phyloP scores from a whole-genome alignment of 768 basidiomycete genomes.

The Kwoniella europaea region DNA sequence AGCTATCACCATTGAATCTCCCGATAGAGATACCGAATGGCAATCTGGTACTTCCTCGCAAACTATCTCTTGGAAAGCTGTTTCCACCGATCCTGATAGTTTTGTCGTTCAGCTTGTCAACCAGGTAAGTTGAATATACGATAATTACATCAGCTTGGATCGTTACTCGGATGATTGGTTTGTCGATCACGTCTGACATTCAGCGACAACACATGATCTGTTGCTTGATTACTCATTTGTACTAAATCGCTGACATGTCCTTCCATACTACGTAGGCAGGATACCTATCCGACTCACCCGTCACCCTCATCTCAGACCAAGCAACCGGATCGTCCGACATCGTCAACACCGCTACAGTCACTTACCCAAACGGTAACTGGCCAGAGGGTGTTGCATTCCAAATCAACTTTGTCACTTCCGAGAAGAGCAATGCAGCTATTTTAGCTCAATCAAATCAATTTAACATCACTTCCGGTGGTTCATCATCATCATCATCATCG shows the following conservation, averaged over 20 bases:
- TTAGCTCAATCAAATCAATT: slow-evolving; percentile 76
- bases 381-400: slow-evolving; percentile 68
- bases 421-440: slow-evolving; percentile 63
- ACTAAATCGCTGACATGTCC: neutral
- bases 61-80: slow-evolving; percentile 68
- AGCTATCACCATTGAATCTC: slow-evolving; percentile 70
- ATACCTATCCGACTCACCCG: slow-evolving; percentile 45
- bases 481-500: slow-evolving; percentile 40
- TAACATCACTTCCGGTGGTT: slow-evolving; percentile 59
- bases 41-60: slow-evolving; percentile 63
- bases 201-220: neutral
- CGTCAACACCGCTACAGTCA: slow-evolving; percentile 61
- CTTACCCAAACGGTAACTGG: slow-evolving; percentile 68
- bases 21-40: slow-evolving; percentile 65
- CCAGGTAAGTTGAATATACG: slow-evolving; percentile 57
- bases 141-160: neutral
- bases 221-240: neutral
- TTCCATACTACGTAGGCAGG: slow-evolving; percentile 26
- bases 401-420: slow-evolving; percentile 69
- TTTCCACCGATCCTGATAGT: slow-evolving; percentile 69
- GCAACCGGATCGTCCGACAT: slow-evolving; percentile 68
- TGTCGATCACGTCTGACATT: neutral
- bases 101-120: slow-evolving; percentile 75
- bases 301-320: slow-evolving; percentile 40
- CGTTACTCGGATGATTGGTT: neutral